A percentile compares a stretch with the other conserved stretches of the same genome.
Conservation (phyloP, 345 rosid genomes). For the Anastatica hierochuntica region DNA sequence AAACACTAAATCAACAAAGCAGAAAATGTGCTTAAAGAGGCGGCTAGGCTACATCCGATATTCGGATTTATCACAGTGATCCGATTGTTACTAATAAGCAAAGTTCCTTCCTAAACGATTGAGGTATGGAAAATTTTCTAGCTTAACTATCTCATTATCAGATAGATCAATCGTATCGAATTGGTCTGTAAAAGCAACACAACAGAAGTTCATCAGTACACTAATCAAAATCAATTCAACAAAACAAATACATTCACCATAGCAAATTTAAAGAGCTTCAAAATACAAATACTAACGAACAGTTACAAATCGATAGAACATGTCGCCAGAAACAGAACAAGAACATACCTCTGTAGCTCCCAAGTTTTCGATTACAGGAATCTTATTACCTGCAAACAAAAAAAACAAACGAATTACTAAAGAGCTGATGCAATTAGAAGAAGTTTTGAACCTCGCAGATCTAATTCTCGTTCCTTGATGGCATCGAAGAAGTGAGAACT, state of each 20-base stretch:
- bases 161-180: conserved; percentile 95
- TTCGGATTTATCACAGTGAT: conserved; percentile 85
- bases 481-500: conserved; percentile 99
- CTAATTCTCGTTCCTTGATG: conserved; percentile 88
- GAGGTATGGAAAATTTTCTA: conserved; percentile 83
- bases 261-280: background rate
- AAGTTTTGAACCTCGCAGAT: conserved; percentile 65
- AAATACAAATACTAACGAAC: no score
- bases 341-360: conserved; percentile 90
- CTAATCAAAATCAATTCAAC: background rate
- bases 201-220: no score
- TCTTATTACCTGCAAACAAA: conserved; percentile 61
- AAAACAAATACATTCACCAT: background rate
- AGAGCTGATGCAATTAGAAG: background rate
- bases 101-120: conserved; percentile 84
- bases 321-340: no score
- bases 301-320: no score
- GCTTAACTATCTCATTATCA: conserved; percentile 98
- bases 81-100: conserved; percentile 82
- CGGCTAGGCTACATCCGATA: conserved; percentile 66
- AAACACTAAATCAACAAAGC: background rate
- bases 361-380: conserved; percentile 92
- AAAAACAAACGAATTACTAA: background rate
- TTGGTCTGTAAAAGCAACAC: conserved; percentile 65
- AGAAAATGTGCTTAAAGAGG: background rate